These are phyloP conservation scores for Tulasnella sp. DNA, from an alignment of 768 basidiomycete species.

Conservation along the genomic window DNA sequence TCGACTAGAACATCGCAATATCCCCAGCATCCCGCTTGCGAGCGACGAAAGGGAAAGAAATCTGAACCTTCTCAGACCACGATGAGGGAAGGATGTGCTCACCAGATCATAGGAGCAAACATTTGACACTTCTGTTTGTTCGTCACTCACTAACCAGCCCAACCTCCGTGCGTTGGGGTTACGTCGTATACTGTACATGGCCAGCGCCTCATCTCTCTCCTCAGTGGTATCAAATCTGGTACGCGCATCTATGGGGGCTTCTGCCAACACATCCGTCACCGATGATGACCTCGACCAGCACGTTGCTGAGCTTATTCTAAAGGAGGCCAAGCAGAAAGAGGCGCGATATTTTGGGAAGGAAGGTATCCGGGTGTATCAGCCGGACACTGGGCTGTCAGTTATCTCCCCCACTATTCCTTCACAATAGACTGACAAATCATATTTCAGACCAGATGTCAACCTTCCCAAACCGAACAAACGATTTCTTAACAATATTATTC, in stretches of 20 bases:
- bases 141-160: too few species aligned
- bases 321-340: slow-evolving; percentile 88
- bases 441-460: slow-evolving; percentile 49
- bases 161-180: too few species aligned
- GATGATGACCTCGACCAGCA: slow-evolving; percentile 86
- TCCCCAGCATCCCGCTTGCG: too few species aligned
- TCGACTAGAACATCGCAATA: too few species aligned
- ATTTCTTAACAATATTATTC: slow-evolving; percentile 54
- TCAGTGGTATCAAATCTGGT: slow-evolving; percentile 77
- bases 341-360: slow-evolving; percentile 55
- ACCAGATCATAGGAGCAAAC: too few species aligned
- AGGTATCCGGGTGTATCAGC: slow-evolving; percentile 71
- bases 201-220: slow-evolving; percentile 44
- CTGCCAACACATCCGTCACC: slow-evolving; percentile 44
- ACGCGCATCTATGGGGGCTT: slow-evolving; percentile 62
- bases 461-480: slow-evolving; percentile 55
- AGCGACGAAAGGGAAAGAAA: too few species aligned
- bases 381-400: slow-evolving; percentile 36
- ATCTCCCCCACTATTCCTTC: background rate
- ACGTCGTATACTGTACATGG: background rate
- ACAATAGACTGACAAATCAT: background rate
- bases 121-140: too few species aligned
- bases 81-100: too few species aligned
- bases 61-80: too few species aligned
- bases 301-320: slow-evolving; percentile 83